Evolutionary conservation across 106 monocot genomes (phyloP), one percentile per base, ranked within the genome.

Genomic region (Acorus gramineus): DNA sequence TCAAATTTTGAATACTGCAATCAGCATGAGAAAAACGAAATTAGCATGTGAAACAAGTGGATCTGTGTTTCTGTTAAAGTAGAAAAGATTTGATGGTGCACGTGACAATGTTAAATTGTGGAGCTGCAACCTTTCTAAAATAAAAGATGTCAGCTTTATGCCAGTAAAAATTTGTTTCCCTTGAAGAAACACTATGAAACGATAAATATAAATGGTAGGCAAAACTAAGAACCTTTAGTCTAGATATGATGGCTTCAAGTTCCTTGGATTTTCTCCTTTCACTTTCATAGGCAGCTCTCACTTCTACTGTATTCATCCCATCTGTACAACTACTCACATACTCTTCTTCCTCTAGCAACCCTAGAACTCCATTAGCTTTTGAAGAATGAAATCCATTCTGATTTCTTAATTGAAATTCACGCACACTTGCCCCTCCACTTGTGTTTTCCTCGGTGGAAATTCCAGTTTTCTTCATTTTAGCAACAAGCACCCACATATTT

Each of bases 401-500:
- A 53, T 3, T 10, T 42, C 49, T 68, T 54, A 61, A 64, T 53
- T 71, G 59, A 14, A 63, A 44, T 2, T 79, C 81, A 49, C 46
- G 59, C 14, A 66, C 68, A 65, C 51, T 69, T 48, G 77, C 64
- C 4, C 62, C 65, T 0, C 76, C 76, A 59, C 60, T 14, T 50
- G 73, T 58, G n/a, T 54, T 70, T 50, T 76, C 86, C 3, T 70
- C 69, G 14, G 72, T 61, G 62, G 47, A 8, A 12, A n/a, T 57
- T 2, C 77, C 82, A 64, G 69, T 71, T 68, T 72, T 85, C 72
- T 73, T 91, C 57, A 77, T 58, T 70, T 88, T 76, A 4, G 91
- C 78, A 75, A 91, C 70, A 74, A 83, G 73, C 13, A 91, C 75
- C 91, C 91, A 81, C 96, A 96, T 96, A 14, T 75, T 87, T 59